These are phyloP conservation scores for Thielaviopsis euricoi DNA, from an alignment of 2,329 filamentous ascomycete species.

Conservation along the genomic window DNA sequence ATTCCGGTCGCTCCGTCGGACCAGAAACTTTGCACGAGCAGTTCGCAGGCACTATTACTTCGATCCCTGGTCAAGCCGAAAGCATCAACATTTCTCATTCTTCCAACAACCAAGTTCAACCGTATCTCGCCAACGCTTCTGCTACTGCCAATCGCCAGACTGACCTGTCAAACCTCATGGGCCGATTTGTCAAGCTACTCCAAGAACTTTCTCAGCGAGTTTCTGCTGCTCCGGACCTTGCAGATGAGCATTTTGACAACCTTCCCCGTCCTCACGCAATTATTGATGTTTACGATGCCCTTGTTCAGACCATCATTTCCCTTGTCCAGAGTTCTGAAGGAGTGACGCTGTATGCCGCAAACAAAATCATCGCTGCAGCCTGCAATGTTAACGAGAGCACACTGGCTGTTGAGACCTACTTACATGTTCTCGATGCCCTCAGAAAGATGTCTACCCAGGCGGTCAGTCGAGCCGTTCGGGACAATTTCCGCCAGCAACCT, in stretches of 20 bases:
- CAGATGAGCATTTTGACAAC: constrained; percentile 43
- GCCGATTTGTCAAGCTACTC: constrained; percentile 41
- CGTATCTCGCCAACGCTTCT: background rate
- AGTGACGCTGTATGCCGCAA: constrained; percentile 40
- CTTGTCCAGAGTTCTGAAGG: constrained; percentile 44
- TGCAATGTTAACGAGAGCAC: constrained; percentile 38
- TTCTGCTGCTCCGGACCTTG: constrained; percentile 30
- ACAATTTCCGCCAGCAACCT: constrained; percentile 39
- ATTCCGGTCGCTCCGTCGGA: constrained; percentile 42
- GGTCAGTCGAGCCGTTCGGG: constrained; percentile 37
- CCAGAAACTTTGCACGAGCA: constrained; percentile 50
- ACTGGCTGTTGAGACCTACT: constrained; percentile 42
- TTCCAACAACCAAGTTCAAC: constrained; percentile 31
- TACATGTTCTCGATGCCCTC: constrained; percentile 44
- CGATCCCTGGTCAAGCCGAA: constrained; percentile 41
- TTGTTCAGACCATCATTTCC: constrained; percentile 47
- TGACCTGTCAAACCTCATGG: constrained; percentile 35
- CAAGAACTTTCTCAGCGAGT: constrained; percentile 33
- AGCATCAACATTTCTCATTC: constrained; percentile 39
- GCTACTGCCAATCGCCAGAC: constrained; percentile 22
- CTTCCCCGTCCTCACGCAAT: constrained; percentile 42
- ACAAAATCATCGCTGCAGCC: constrained; percentile 40
- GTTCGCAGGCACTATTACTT: constrained; percentile 36
- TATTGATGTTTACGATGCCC: constrained; percentile 44
- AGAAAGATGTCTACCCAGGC: constrained; percentile 40